These are phyloP conservation scores for Tribonema minus DNA, from an alignment of 108 stramenopile genomes.

Conservation along the genomic window DNA sequence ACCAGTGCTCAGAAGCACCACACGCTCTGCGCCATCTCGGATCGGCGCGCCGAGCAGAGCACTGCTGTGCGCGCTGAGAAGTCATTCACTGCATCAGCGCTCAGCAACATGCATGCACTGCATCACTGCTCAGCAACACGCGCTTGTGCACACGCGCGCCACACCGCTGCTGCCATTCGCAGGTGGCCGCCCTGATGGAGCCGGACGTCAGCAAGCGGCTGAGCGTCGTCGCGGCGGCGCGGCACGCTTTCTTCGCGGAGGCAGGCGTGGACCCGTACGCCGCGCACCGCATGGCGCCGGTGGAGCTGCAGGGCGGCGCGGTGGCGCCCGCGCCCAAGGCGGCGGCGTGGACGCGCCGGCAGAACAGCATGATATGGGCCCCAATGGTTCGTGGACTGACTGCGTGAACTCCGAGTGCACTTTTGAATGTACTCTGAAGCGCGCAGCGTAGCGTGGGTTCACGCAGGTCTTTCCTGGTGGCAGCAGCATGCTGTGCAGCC, in stretches of 20 bases:
- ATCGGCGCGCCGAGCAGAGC: too few relatives aligned
- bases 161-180: too few relatives aligned
- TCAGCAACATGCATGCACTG: too few relatives aligned
- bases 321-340: conserved; percentile 39
- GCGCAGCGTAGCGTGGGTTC: background rate
- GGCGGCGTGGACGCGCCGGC: conserved; percentile 45
- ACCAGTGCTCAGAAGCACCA: too few relatives aligned
- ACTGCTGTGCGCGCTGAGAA: too few relatives aligned
- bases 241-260: conserved; percentile 34
- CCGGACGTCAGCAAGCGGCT: conserved; percentile 24
- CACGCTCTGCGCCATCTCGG: too few relatives aligned
- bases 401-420: too few relatives aligned
- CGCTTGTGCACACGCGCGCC: too few relatives aligned
- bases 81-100: too few relatives aligned
- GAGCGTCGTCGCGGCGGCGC: conserved; percentile 12
- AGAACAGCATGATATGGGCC: conserved; percentile 56
- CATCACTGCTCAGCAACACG: too few relatives aligned
- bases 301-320: conserved; percentile 24
- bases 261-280: conserved; percentile 18
- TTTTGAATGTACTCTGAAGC: conserved; percentile 8
- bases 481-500: too few relatives aligned
- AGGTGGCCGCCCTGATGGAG: conserved; percentile 32
- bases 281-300: conserved; percentile 6
- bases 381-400: too few relatives aligned
- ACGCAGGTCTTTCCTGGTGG: background rate